Base-by-base conservation (phyloP, 495 filamentous ascomycete genomes). In the Penicillium riverlandense region DNA sequence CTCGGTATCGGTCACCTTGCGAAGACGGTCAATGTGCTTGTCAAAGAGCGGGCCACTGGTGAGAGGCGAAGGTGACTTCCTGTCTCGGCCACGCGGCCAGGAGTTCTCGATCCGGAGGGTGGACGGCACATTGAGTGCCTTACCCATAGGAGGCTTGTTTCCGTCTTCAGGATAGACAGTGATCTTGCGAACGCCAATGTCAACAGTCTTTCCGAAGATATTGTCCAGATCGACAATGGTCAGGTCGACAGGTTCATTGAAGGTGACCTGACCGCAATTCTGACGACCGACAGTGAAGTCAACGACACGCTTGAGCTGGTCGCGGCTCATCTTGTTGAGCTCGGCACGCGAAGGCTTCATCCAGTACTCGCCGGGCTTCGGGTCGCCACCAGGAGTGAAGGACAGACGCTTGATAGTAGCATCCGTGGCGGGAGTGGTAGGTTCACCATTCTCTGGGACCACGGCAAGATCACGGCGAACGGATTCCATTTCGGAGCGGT, bases 41-140 rank as follows among this genome's bases (percentile, higher is more conserved):
- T 83, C 73, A 48, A 86, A 78, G 30, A 79, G 70, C 4, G 74
- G 72, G 16, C 77, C 77, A 44, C 65, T 78, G 36, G 66, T 78
- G 27, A 76, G 65, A 45, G 74, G 68, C 0, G 76, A 61, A 0
- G 77, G 74, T 16, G 62, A 62, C 46, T 67, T 71, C 55, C 75
- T 76, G 55, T 82, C 80, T 33, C 76, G 71, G 35, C 79, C 75
- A 38, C 91, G 82, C 8, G 92, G 92, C 79, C 85, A 96, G 3
- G 91, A 94, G 53, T 96, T 88, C 59, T 90, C 82, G 9, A 98
- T 77, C 11, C 75, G 77, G 40, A 98, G 86, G 6, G 80, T 78
- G 0, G 92, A 86, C 1, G 90, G 90, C 5, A 96, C 86, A 53
- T 98, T 98, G 47, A 98, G 74, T 7, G 88, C 90, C 54, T 86